A percentile compares a stretch with the other conserved stretches of the same genome.
phyloP scores from a whole-genome alignment of 179 eudicot species.

The Spinacia oleracea region DNA sequence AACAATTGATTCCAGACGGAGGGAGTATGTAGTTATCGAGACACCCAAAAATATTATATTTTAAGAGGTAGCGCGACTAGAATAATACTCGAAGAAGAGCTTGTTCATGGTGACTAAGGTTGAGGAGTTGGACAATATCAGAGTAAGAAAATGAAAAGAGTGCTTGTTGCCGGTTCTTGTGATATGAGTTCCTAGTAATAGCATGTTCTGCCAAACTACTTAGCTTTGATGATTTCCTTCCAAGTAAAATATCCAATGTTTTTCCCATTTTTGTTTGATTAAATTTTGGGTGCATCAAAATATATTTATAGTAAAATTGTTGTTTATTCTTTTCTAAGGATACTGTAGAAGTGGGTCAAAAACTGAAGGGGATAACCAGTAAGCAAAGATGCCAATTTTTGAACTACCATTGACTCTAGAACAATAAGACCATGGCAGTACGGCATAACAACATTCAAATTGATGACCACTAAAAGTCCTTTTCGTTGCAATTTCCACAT shows the following conservation, averaged over 20 bases:
- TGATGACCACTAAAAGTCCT: conserved; percentile 5
- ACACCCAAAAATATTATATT: too few species aligned
- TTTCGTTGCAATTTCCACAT: not conserved
- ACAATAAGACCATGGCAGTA: not conserved
- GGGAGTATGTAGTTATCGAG: not conserved
- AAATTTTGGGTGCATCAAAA: not conserved
- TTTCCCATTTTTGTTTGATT: conserved; percentile 41
- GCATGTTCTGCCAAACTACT: conserved; percentile 33
- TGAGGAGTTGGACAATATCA: conserved; percentile 64
- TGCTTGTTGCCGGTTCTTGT: conserved; percentile 53
- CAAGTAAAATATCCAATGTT: conserved; percentile 49
- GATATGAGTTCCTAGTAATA: conserved; percentile 41
- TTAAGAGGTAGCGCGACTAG: not conserved
- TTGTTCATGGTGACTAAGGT: conserved; percentile 46
- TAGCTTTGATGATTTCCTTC: conserved; percentile 46
- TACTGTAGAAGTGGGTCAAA: not conserved
- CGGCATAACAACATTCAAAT: not conserved
- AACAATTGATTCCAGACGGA: not conserved
- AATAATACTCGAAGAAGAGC: conserved; percentile 62
- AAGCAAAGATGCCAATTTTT: not conserved
- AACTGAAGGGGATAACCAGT: not conserved
- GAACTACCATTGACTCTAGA: not conserved
- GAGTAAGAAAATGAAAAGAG: conserved; percentile 47
- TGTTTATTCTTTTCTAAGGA: not conserved
- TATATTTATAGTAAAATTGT: not conserved